A percentile compares a stretch with the other conserved stretches of the same genome.
These are phyloP conservation scores for Penicillium verhagenii DNA, from an alignment of 495 filamentous ascomycete genomes.

Conservation along the genomic window DNA sequence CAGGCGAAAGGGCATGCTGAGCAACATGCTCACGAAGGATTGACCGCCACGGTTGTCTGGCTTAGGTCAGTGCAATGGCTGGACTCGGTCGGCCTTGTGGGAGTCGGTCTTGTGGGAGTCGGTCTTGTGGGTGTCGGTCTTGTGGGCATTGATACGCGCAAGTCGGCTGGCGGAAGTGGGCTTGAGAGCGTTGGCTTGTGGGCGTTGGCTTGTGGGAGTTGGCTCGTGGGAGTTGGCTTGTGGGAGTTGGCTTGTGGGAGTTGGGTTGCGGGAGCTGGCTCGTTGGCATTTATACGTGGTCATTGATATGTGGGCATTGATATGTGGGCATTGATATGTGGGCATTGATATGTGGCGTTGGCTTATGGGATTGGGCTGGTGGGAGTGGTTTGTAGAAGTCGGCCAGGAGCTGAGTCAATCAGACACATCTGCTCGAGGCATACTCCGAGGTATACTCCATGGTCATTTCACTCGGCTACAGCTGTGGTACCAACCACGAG, in stretches of 20 bases:
- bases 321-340: too few relatives aligned
- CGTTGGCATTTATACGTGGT: too few relatives aligned
- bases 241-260: too few relatives aligned
- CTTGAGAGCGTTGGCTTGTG: too few relatives aligned
- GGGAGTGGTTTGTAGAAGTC: not conserved
- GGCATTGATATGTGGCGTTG: not conserved
- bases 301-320: too few relatives aligned
- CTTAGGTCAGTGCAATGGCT: not conserved
- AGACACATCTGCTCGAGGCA: not conserved
- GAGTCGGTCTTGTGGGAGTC: not conserved
- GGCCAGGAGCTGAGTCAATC: not conserved
- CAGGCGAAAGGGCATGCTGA: not conserved
- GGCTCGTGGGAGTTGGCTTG: too few relatives aligned
- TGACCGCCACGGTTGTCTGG: not conserved
- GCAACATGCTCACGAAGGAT: not conserved
- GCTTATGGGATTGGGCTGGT: not conserved
- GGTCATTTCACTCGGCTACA: not conserved
- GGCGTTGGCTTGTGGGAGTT: too few relatives aligned
- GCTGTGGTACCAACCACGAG: not conserved
- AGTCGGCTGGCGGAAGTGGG: not conserved
- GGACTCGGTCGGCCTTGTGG: not conserved
- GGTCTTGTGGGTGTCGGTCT: not conserved
- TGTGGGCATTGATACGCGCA: not conserved
- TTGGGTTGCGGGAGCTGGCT: too few relatives aligned
- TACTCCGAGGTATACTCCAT: not conserved